Conservation (phyloP, 2,329 filamentous ascomycete genomes). For the Pezicula carpinea region DNA sequence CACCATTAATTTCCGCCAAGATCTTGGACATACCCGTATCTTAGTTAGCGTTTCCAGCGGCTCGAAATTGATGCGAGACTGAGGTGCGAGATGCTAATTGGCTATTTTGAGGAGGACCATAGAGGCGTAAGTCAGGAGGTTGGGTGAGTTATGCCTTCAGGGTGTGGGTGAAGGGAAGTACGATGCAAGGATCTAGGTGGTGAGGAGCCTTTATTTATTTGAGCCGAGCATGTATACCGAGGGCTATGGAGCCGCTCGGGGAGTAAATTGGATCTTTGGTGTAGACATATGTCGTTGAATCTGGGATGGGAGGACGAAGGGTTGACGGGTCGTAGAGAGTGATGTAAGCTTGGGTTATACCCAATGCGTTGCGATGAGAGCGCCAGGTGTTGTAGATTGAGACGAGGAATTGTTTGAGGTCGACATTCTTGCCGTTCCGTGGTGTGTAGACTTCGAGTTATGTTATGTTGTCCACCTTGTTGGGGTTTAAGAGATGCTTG, state of each 20-base stretch:
- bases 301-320: too few species aligned
- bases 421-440: constrained; percentile 23
- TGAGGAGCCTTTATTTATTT: constrained; percentile 33
- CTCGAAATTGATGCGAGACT: constrained; percentile 36
- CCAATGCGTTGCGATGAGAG: constrained; percentile 27
- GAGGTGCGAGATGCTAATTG: constrained; percentile 30
- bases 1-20: constrained; percentile 20
- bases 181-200: constrained; percentile 37
- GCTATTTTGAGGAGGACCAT: constrained; percentile 33
- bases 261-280: constrained; percentile 25
- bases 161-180: constrained; percentile 29
- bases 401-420: constrained; percentile 29
- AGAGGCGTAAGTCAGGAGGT: constrained; percentile 32
- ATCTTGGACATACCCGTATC: constrained; percentile 28
- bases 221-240: constrained; percentile 33
- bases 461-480: constrained; percentile 29
- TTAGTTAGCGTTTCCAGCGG: constrained; percentile 29
- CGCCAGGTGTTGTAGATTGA: constrained; percentile 35
- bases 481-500: constrained; percentile 31
- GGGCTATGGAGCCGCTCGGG: constrained; percentile 34
- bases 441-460: constrained; percentile 33
- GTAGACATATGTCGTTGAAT: constrained; percentile 37
- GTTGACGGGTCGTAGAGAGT: constrained; percentile 37
- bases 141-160: constrained; percentile 34
- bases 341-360: constrained; percentile 33